Evolutionary conservation across 1,284 basidiomycete species (phyloP).

Genomic region (Tremellales sp.): DNA sequence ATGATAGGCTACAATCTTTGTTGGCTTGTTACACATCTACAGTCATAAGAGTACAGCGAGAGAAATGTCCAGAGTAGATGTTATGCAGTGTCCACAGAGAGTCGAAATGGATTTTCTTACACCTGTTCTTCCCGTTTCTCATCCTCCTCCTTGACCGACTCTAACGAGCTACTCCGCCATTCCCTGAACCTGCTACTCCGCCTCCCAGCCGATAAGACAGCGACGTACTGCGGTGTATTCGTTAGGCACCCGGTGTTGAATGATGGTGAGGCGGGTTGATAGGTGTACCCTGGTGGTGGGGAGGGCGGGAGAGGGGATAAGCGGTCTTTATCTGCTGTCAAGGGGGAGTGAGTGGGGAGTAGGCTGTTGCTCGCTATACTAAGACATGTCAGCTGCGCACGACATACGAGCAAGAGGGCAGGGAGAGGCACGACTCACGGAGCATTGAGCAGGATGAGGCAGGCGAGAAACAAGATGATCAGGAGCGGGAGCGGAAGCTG

Average conservation of each 20-base stretch:
- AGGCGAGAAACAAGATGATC: conserved; percentile 13
- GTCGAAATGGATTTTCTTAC: too few species aligned
- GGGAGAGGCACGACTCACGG: conserved; percentile 13
- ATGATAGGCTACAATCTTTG: too few species aligned
- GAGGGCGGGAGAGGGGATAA: conserved; percentile 9
- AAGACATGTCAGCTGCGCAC: conserved; percentile 45
- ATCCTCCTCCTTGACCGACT: background rate
- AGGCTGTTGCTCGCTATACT: conserved; percentile 45
- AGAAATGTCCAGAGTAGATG: too few species aligned
- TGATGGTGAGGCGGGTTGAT: too few species aligned
- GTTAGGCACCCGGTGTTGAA: background rate
- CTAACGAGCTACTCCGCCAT: background rate
- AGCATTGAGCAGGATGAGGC: conserved; percentile 14
- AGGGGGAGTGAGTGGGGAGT: conserved; percentile 14
- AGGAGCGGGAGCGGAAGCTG: conserved; percentile 45
- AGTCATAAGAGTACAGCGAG: too few species aligned
- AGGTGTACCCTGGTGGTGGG: background rate
- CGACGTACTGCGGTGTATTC: background rate
- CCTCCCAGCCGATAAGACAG: background rate
- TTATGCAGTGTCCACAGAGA: too few species aligned
- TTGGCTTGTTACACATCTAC: too few species aligned
- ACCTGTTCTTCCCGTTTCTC: background rate
- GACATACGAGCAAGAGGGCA: conserved; percentile 8
- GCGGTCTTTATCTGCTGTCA: conserved; percentile 12
- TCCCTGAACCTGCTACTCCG: background rate